Evolutionary conservation across 2,329 filamentous ascomycete genomes (phyloP).

Genomic region (Monilinia polystroma): DNA sequence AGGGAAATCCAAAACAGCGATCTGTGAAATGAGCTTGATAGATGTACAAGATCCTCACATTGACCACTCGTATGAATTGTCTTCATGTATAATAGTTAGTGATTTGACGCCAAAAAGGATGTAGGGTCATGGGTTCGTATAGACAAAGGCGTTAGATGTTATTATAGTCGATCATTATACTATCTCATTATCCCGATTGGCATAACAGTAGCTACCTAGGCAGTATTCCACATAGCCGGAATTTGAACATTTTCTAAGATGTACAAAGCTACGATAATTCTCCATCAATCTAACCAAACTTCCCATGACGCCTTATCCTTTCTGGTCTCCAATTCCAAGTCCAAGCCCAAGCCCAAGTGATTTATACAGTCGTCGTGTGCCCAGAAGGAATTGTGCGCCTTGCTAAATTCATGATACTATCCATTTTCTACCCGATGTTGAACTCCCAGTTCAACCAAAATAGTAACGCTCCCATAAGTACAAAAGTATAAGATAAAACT

Average conservation of each 20-base stretch:
- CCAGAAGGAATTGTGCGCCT: not conserved
- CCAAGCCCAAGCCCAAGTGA: not conserved
- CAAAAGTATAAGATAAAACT: not conserved
- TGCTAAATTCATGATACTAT: conserved; percentile 1
- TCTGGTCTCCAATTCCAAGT: not conserved
- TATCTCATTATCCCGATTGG: not conserved
- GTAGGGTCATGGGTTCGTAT: not conserved
- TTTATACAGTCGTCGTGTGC: not conserved
- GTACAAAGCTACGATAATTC: not conserved
- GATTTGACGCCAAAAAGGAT: not conserved
- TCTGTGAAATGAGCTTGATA: conserved; percentile 2
- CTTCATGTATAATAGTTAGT: conserved; percentile 2
- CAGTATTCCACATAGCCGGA: not conserved
- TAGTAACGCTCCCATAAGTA: not conserved
- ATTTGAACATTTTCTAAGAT: not conserved
- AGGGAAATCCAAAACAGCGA: conserved; percentile 1
- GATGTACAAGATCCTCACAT: not conserved
- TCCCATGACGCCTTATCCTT: conserved; percentile 4
- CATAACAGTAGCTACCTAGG: not conserved
- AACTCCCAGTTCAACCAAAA: not conserved
- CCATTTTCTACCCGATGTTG: not conserved
- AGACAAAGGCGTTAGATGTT: conserved; percentile 4
- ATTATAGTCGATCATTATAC: not conserved
- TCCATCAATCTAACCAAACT: not conserved
- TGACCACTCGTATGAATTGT: not conserved